Percentiles rank a stretch among this genome's conserved stretches.
Evolutionary conservation across 805 yeast genomes (phyloP).

Genomic region (Myxozyma neotropica): DNA sequence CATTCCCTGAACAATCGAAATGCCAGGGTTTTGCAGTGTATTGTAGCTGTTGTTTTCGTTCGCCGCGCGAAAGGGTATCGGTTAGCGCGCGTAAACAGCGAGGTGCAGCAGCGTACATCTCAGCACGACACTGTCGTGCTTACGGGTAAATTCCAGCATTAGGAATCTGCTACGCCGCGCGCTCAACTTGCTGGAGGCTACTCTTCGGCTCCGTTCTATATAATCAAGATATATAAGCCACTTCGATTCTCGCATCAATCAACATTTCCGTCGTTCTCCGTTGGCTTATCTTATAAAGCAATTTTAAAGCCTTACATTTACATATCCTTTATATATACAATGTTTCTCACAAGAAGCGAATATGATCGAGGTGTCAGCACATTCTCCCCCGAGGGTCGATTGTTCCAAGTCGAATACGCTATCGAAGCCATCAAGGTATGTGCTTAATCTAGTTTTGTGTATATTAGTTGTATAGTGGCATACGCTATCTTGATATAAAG

Average conservation of each 20-base stretch:
- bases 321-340: conserved; percentile 39
- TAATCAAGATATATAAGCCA: background rate
- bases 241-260: background rate
- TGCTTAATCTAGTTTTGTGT: background rate
- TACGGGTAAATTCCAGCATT: conserved; percentile 7
- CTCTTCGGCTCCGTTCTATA: conserved; percentile 15
- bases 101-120: conserved; percentile 8
- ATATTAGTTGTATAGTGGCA: background rate
- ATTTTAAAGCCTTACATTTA: no score
- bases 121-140: background rate
- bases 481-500: background rate
- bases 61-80: background rate
- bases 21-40: background rate
- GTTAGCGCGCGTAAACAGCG: conserved; percentile 16
- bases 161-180: conserved; percentile 8
- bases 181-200: background rate
- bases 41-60: background rate
- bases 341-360: conserved; percentile 99
- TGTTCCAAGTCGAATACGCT: conserved; percentile 97
- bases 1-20: no score
- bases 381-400: conserved; percentile 97
- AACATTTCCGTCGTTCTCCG: no score
- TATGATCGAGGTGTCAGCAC: conserved; percentile 99
- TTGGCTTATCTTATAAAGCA: no score
- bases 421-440: conserved; percentile 87